phyloP scores from a whole-genome alignment of 495 filamentous ascomycete genomes.

The Neohortaea acidophila region DNA sequence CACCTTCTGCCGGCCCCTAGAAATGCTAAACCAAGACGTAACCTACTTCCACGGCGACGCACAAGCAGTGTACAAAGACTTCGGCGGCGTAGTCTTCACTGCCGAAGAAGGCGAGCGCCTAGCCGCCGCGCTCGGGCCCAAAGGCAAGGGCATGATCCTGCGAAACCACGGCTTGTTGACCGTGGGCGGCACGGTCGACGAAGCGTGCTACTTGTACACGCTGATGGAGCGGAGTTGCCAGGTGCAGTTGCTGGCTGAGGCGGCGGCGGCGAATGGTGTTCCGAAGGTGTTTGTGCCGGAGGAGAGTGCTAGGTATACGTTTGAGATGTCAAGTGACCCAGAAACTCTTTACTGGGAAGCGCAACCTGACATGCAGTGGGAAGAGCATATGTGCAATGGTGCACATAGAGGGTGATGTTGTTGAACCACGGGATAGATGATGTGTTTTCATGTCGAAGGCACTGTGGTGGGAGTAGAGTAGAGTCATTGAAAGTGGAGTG shows the following conservation, averaged over 20 bases:
- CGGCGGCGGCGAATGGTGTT: conserved; percentile 27
- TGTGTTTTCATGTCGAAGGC: too few relatives aligned
- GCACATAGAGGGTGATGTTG: conserved; percentile 10
- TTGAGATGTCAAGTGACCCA: conserved; percentile 25
- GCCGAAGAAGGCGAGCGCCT: conserved; percentile 26
- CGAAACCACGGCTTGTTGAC: conserved; percentile 29
- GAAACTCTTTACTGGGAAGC: conserved; percentile 28
- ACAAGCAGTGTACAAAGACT: conserved; percentile 28
- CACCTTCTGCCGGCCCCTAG: conserved; percentile 25
- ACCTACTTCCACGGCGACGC: conserved; percentile 29
- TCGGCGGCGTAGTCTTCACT: conserved; percentile 27
- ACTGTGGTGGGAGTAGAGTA: too few relatives aligned
- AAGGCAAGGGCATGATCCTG: conserved; percentile 28
- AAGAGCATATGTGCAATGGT: conserved; percentile 20
- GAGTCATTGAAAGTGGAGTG: too few relatives aligned
- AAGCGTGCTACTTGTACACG: conserved; percentile 28
- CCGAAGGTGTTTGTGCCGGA: conserved; percentile 26
- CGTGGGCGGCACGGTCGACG: conserved; percentile 29
- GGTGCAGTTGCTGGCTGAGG: conserved; percentile 28
- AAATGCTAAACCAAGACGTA: conserved; percentile 32
- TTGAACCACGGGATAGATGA: too few relatives aligned
- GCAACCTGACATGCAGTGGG: conserved; percentile 29
- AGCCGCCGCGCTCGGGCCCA: conserved; percentile 26
- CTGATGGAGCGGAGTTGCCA: conserved; percentile 30
- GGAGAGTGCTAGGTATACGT: conserved; percentile 26